Percentiles rank a stretch among this genome's conserved stretches.
phyloP scores from a whole-genome alignment of 2,329 filamentous ascomycete species.

The Penicillium sp. region DNA sequence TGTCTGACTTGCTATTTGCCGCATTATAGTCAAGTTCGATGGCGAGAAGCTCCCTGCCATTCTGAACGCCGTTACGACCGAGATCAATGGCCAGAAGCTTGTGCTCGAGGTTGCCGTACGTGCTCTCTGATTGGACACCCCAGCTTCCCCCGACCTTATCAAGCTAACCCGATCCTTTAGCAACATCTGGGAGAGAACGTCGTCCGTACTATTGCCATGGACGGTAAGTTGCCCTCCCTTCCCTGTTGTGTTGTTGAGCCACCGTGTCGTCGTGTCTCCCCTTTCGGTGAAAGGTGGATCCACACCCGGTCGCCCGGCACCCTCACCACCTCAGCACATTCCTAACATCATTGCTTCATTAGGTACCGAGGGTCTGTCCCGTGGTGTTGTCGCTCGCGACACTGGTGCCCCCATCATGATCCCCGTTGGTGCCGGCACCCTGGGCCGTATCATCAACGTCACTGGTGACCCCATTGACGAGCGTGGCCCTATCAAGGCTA shows the following conservation, averaged over 20 bases:
- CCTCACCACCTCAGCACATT: slow-evolving; percentile 4
- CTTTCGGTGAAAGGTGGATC: slow-evolving; percentile 17
- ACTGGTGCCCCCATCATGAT: slow-evolving; percentile 95
- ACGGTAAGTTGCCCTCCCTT: slow-evolving; percentile 62
- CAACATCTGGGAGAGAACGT: slow-evolving; percentile 99
- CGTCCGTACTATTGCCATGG: slow-evolving; percentile 99
- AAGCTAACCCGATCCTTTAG: slow-evolving; percentile 47
- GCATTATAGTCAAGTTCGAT: slow-evolving; percentile 84
- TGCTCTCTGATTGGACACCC: slow-evolving; percentile 24
- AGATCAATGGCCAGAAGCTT: slow-evolving; percentile 90
- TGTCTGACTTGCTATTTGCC: slow-evolving; percentile 30
- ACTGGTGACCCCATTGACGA: slow-evolving; percentile 99
- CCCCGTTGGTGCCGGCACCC: slow-evolving; percentile 85
- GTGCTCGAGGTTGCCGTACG: slow-evolving; percentile 94
- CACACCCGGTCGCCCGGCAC: slow-evolving; percentile 14
- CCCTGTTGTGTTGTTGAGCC: slow-evolving; percentile 13
- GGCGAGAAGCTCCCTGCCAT: slow-evolving; percentile 88
- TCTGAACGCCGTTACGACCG: slow-evolving; percentile 90
- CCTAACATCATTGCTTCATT: slow-evolving; percentile 18
- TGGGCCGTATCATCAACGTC: slow-evolving; percentile 99
- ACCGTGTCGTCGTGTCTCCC: slow-evolving; percentile 23
- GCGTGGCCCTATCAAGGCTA: slow-evolving; percentile 93
- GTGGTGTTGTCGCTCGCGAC: slow-evolving; percentile 78
- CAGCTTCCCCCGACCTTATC: slow-evolving; percentile 12
- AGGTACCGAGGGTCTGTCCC: slow-evolving; percentile 99